Evolutionary conservation across 116 monocot species (phyloP).

Genomic region (Phalaenopsis hybrid): DNA sequence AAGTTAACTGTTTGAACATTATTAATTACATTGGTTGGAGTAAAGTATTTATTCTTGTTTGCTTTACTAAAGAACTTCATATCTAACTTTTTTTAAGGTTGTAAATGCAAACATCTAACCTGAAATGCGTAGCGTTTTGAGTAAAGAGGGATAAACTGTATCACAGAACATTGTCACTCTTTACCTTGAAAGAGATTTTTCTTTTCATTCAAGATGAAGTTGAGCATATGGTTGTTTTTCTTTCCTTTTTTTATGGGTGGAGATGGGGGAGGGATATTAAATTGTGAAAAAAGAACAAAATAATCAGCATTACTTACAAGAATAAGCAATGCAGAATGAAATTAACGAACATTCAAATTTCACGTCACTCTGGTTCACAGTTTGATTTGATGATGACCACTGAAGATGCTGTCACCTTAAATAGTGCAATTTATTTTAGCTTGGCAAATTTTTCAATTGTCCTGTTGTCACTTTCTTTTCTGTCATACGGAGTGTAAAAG

Average conservation of each 20-base stretch:
- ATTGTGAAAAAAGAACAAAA: too few relatives aligned
- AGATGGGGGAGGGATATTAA: not conserved
- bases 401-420: too few relatives aligned
- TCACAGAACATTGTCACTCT: not conserved
- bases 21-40: not conserved
- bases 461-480: not conserved
- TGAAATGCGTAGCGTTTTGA: not conserved
- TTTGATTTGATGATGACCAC: too few relatives aligned
- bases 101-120: not conserved
- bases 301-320: too few relatives aligned
- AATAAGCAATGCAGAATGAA: too few relatives aligned
- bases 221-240: not conserved
- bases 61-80: not conserved
- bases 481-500: not conserved
- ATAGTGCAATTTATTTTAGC: too few relatives aligned
- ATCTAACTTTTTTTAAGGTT: not conserved
- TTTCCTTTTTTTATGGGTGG: not conserved
- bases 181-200: not conserved
- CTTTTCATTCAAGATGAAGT: not conserved
- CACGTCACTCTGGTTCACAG: too few relatives aligned
- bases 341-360: too few relatives aligned
- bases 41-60: not conserved
- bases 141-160: not conserved
- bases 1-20: not conserved
- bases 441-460: too few relatives aligned